phyloP scores from a whole-genome alignment of 2,329 filamentous ascomycete species.

The Endoconidiophora polonica region DNA sequence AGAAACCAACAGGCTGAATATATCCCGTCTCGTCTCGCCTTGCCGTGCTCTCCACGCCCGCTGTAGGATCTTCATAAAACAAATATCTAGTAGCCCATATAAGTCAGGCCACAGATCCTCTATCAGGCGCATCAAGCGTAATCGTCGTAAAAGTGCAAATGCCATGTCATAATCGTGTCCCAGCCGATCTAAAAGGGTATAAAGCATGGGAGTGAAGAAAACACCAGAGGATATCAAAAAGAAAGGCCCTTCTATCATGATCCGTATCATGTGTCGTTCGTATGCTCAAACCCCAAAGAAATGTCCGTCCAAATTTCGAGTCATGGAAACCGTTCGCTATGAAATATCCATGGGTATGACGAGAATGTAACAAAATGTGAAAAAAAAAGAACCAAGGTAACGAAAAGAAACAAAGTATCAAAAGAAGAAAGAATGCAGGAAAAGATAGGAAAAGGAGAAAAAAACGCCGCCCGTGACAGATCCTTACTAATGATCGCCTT shows the following conservation, averaged over 20 bases:
- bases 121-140: slow-evolving; percentile 14
- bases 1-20: slow-evolving; percentile 5
- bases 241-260: slow-evolving; percentile 15
- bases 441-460: slow-evolving; percentile 11
- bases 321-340: not conserved
- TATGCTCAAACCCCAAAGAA: slow-evolving; percentile 19
- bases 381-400: slow-evolving; percentile 15
- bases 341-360: not conserved
- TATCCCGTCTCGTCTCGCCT: slow-evolving; percentile 7
- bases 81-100: slow-evolving; percentile 8
- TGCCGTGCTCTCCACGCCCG: slow-evolving; percentile 13
- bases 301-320: slow-evolving; percentile 1
- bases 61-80: slow-evolving; percentile 12
- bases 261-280: slow-evolving; percentile 15
- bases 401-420: slow-evolving; percentile 17
- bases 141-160: slow-evolving; percentile 13
- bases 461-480: slow-evolving; percentile 3
- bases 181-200: slow-evolving; percentile 18
- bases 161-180: slow-evolving; percentile 14
- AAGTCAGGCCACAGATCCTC: slow-evolving; percentile 10
- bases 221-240: slow-evolving; percentile 16
- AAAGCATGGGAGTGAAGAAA: slow-evolving; percentile 14
- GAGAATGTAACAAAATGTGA: not conserved
- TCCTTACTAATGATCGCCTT: too few species aligned
- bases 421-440: slow-evolving; percentile 14